Evolutionary conservation across 306 rosid species (phyloP), one percentile per base, ranked within the genome.

Genomic region (Crataegus laevigata): DNA sequence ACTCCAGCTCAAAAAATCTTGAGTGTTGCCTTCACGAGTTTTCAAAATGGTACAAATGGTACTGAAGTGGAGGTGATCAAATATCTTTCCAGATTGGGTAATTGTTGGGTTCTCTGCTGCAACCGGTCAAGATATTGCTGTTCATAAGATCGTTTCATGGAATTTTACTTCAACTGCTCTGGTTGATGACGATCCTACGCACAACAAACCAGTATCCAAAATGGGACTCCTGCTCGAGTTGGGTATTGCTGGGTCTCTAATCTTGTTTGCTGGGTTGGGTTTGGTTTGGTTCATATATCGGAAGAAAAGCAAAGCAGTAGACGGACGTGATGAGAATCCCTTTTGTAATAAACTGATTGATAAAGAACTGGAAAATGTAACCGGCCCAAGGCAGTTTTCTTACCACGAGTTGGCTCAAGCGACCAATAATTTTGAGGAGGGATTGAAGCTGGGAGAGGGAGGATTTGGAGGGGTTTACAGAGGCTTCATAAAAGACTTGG

Each of bases 1-100:
- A 80, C 38, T 77, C 84, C 13, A 73, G n/a, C 68, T 73, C 86
- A 17, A 12, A 34, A 8, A 82, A 40, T 58, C 54, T 82, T 82
- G 19, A 85, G 76, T 66, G 45, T 82, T 71, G 4, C 64, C 7
- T 79, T 73, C 68, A 82, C 76, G 1, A 75, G 25, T 28, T 66
- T 38, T 6, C 24, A 0, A 9, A 75, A 74, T 60, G 52, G 19
- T 43, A 58, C 36, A 32, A 32, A 32, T 32, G 36, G 36, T 32
- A 32, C 36, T 32, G 34, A 32, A 32, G 6, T 25, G 8, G 18
- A 4, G 38, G 50, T 58, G 0, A 0, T 10, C 38, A 69, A 60
- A 6, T 2, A 25, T n/a, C 32, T 81, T 26, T 57, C 26, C 82
- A 0, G 66, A 70, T 11, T 25, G 11, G 2, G 82, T 79, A 68